These are phyloP conservation scores for Fusarium oxysporum DNA, from an alignment of 2,329 filamentous ascomycete genomes.

Conservation along the genomic window DNA sequence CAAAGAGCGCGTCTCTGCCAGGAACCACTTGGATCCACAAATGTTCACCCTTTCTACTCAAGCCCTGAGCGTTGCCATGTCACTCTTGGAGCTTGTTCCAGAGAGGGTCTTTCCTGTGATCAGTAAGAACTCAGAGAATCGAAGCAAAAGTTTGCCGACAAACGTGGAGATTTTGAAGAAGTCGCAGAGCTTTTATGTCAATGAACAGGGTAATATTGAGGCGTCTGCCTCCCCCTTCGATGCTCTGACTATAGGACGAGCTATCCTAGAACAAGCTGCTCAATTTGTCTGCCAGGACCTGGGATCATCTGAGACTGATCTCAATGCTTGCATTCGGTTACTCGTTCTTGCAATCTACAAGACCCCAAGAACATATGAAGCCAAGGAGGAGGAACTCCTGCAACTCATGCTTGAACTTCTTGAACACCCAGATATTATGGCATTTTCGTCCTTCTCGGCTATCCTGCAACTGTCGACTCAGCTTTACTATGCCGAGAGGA, in stretches of 20 bases:
- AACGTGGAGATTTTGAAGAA: slow-evolving; percentile 67
- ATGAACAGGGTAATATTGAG: slow-evolving; percentile 77
- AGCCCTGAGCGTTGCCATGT: slow-evolving; percentile 62
- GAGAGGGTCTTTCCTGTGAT: slow-evolving; percentile 67
- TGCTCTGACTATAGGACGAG: slow-evolving; percentile 65
- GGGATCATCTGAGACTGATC: slow-evolving; percentile 56
- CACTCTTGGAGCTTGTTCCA: slow-evolving; percentile 72
- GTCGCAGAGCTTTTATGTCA: slow-evolving; percentile 75
- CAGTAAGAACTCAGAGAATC: slow-evolving; percentile 1
- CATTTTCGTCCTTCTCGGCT: slow-evolving; percentile 69
- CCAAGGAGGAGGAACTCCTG: slow-evolving; percentile 62
- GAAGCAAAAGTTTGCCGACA: slow-evolving; percentile 29
- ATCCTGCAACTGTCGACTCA: slow-evolving; percentile 68
- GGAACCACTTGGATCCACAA: slow-evolving; percentile 51
- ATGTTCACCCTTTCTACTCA: slow-evolving; percentile 47
- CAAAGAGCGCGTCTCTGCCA: slow-evolving; percentile 51
- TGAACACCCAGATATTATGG: slow-evolving; percentile 51
- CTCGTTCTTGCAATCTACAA: slow-evolving; percentile 70
- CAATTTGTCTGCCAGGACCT: slow-evolving; percentile 62
- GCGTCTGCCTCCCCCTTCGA: slow-evolving; percentile 69
- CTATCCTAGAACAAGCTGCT: slow-evolving; percentile 72
- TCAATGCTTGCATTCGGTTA: slow-evolving; percentile 69
- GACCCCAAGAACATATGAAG: slow-evolving; percentile 55
- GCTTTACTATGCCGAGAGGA: slow-evolving; percentile 65
- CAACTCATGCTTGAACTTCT: slow-evolving; percentile 64